Conservation (phyloP, 768 basidiomycete genomes). For the Zangia roseola region DNA sequence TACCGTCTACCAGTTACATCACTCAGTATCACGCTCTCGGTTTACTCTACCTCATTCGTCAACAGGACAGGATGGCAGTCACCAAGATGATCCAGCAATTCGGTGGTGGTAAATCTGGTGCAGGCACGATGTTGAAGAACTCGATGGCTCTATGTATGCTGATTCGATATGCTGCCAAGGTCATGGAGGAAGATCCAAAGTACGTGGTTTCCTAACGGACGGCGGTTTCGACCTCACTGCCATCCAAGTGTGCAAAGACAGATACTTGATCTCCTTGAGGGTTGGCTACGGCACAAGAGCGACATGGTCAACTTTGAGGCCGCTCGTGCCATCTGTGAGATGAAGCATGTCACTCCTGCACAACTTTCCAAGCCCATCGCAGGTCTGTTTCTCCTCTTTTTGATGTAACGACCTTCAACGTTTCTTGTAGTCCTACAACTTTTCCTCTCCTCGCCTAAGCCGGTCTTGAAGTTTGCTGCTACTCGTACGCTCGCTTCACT, state of each 20-base stretch:
- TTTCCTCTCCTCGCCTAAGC: constrained; percentile 93
- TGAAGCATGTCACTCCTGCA: constrained; percentile 74
- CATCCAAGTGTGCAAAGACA: constrained; percentile 76
- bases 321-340: constrained; percentile 94
- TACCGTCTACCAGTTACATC: constrained; percentile 88
- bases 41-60: constrained; percentile 88
- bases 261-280: constrained; percentile 91
- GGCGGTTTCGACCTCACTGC: background rate
- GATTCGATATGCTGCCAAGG: constrained; percentile 96
- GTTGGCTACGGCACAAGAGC: constrained; percentile 96
- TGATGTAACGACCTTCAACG: constrained; percentile 5
- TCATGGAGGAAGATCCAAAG: constrained; percentile 99
- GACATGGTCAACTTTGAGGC: constrained; percentile 99
- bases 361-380: constrained; percentile 88
- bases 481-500: constrained; percentile 92
- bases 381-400: constrained; percentile 47
- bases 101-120: constrained; percentile 82
- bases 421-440: constrained; percentile 74
- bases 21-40: constrained; percentile 97
- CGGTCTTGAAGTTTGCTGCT: constrained; percentile 95
- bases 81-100: constrained; percentile 99
- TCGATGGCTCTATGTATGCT: constrained; percentile 98
- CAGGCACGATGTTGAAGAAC: constrained; percentile 85
- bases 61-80: constrained; percentile 98
- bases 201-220: constrained; percentile 39